Percentiles rank a stretch among this genome's conserved stretches.
phyloP scores from a whole-genome alignment of 148 eudicot genomes.

The Cornus suecica region DNA sequence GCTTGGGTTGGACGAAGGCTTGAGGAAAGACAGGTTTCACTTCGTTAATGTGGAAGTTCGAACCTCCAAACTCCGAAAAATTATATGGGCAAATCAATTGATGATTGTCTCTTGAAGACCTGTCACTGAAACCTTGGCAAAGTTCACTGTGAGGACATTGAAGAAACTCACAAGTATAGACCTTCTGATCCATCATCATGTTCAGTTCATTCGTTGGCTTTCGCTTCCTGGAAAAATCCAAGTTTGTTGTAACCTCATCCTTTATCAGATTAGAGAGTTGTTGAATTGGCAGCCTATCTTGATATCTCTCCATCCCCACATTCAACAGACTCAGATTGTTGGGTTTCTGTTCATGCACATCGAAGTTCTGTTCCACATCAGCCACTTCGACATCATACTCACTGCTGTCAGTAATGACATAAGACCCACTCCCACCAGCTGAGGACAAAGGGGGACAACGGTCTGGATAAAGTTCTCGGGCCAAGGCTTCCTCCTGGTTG shows the following conservation, averaged over 20 bases:
- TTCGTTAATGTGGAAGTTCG: conserved; percentile 26
- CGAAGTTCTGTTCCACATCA: conserved; percentile 11
- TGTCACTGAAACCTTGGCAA: conserved; percentile 17
- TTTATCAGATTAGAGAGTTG: background rate
- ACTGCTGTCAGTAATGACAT: conserved; percentile 22
- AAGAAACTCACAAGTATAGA: conserved; percentile 33
- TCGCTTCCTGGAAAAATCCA: conserved; percentile 27
- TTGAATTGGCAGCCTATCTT: conserved; percentile 12
- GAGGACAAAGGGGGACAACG: conserved; percentile 24
- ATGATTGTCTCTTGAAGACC: conserved; percentile 24
- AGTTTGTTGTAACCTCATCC: conserved; percentile 7
- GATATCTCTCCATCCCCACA: conserved; percentile 1
- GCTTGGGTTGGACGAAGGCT: conserved; percentile 27
- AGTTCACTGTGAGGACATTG: conserved; percentile 27
- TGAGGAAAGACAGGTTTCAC: conserved; percentile 41
- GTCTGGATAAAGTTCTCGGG: conserved; percentile 31
- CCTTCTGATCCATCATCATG: conserved; percentile 19
- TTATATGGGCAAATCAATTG: conserved; percentile 20
- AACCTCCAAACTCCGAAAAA: conserved; percentile 19
- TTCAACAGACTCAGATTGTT: background rate
- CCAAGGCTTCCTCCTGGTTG: conserved; percentile 35
- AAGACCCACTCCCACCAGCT: conserved; percentile 22
- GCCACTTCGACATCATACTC: conserved; percentile 42
- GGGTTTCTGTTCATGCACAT: conserved; percentile 14
- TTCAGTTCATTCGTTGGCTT: conserved; percentile 23